Evolutionary conservation across 1,284 basidiomycete genomes (phyloP).

Genomic region (Trametes pubescens): DNA sequence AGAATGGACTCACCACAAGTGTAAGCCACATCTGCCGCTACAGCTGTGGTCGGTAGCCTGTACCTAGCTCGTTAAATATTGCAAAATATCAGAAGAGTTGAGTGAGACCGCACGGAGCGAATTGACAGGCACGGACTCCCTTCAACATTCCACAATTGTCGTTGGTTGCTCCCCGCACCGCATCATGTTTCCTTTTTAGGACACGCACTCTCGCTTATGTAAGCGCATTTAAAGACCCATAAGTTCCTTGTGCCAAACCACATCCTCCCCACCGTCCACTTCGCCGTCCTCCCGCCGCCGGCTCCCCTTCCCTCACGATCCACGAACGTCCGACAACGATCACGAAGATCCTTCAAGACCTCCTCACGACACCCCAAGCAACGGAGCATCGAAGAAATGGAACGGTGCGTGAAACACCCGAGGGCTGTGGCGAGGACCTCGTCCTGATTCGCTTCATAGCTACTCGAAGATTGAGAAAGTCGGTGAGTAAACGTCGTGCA

Average conservation of each 20-base stretch:
- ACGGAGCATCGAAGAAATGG: conserved; percentile 28
- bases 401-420: conserved; percentile 56
- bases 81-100: neutral
- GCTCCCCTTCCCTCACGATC: conserved; percentile 1
- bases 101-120: neutral
- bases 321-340: conserved; percentile 1
- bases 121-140: conserved; percentile 6
- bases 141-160: conserved; percentile 32
- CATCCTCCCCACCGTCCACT: conserved; percentile 17
- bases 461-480: conserved; percentile 53
- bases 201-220: conserved; percentile 31
- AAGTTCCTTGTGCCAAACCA: conserved; percentile 12
- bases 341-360: neutral
- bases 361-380: conserved; percentile 9
- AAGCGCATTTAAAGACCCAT: conserved; percentile 34
- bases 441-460: conserved; percentile 31
- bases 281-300: conserved; percentile 9
- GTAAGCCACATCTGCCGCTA: too few species aligned
- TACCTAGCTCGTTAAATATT: neutral
- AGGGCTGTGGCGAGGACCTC: conserved; percentile 26
- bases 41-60: neutral
- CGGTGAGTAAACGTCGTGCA: conserved; percentile 37
- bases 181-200: conserved; percentile 35
- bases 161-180: conserved; percentile 39
- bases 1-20: too few species aligned